These are phyloP conservation scores for Chrysopogon serrulatus DNA, from an alignment of 176 grass and related monocot genomes.

Conservation along the genomic window DNA sequence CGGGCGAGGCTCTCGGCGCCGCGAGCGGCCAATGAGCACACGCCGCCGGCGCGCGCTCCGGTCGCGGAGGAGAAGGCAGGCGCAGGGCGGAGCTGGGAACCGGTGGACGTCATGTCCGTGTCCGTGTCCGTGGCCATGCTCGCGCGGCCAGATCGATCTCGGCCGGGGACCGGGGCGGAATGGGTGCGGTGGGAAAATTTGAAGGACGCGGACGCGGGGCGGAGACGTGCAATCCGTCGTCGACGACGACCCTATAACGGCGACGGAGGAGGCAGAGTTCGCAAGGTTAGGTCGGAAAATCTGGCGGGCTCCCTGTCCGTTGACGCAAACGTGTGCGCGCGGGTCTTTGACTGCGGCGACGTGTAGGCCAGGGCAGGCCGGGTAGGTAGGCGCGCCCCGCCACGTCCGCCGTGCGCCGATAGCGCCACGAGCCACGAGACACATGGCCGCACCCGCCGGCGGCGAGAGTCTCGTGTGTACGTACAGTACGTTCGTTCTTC, in stretches of 20 bases:
- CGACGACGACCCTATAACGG: background rate
- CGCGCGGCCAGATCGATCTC: too few relatives aligned
- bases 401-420: background rate
- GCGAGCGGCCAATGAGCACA: slow-evolving; percentile 18
- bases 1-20: slow-evolving; percentile 26
- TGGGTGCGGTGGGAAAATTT: background rate
- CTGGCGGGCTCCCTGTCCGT: background rate
- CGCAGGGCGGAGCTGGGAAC: background rate
- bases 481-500: too few relatives aligned
- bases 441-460: too few relatives aligned
- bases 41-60: background rate
- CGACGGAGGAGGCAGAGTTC: background rate
- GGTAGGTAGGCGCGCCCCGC: background rate
- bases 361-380: background rate
- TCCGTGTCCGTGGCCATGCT: background rate
- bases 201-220: background rate
- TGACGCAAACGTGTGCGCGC: background rate
- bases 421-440: background rate
- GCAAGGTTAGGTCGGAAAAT: slow-evolving; percentile 6
- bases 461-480: too few relatives aligned
- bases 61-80: background rate
- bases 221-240: background rate
- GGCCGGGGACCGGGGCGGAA: background rate
- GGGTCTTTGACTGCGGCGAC: background rate
- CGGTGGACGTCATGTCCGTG: background rate